Percentiles rank a stretch among this genome's conserved stretches.
phyloP scores from a whole-genome alignment of 352 stramenopile genomes.

The Phytophthora hybrid region DNA sequence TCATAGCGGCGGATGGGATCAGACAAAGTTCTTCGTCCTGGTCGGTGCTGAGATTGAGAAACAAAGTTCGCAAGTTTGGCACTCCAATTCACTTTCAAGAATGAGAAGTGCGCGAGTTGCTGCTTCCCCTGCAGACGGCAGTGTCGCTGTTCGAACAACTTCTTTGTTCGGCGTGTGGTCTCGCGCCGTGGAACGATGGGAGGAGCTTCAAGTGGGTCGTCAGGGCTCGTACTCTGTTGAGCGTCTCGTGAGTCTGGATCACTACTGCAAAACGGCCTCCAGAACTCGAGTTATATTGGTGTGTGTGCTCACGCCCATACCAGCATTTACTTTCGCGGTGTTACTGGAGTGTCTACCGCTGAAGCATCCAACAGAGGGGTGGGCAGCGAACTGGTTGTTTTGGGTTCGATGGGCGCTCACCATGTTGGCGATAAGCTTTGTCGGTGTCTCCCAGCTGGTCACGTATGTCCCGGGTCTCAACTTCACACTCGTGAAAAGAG shows the following conservation, averaged over 20 bases:
- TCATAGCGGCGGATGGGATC: not conserved
- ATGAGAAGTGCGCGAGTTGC: conserved; percentile 3
- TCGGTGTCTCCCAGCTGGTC: conserved; percentile 5
- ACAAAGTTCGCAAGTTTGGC: not conserved
- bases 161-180: conserved; percentile 2
- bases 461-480: conserved; percentile 17
- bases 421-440: conserved; percentile 4
- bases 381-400: conserved; percentile 30
- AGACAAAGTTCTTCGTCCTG: not conserved
- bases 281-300: conserved; percentile 16
- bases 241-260: conserved; percentile 21
- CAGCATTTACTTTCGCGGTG: conserved; percentile 4
- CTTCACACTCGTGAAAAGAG: conserved; percentile 11
- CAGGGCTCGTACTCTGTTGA: conserved; percentile 26
- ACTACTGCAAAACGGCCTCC: conserved; percentile 29
- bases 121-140: not conserved
- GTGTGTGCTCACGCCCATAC: conserved; percentile 20
- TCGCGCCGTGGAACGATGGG: conserved; percentile 10
- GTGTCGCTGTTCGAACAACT: not conserved
- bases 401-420: conserved; percentile 13
- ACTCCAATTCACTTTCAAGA: not conserved
- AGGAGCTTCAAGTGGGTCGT: conserved; percentile 24
- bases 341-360: conserved; percentile 24
- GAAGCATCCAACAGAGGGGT: conserved; percentile 14
- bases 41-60: not conserved